Conservation (phyloP, 352 stramenopile species). For the Phytopythium cucurbitacearum region DNA sequence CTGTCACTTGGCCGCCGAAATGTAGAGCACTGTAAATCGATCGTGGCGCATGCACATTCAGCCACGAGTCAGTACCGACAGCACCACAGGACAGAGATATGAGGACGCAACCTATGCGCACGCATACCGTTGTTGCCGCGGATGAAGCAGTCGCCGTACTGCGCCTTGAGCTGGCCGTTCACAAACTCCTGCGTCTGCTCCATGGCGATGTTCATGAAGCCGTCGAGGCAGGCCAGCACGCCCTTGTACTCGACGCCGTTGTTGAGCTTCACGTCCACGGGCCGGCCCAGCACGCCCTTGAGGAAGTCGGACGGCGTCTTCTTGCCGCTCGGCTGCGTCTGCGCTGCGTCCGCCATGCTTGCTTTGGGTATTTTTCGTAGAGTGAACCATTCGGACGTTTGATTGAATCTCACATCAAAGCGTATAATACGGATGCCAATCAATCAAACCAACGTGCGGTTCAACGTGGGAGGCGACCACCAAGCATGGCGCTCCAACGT, state of each 20-base stretch:
- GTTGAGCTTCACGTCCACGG: slow-evolving; percentile 99
- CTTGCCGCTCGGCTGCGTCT: slow-evolving; percentile 41
- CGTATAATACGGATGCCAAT: not conserved
- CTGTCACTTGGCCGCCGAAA: slow-evolving; percentile 77
- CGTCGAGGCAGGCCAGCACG: slow-evolving; percentile 98
- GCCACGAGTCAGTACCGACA: not conserved
- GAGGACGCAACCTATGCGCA: slow-evolving; percentile 5
- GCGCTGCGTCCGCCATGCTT: slow-evolving; percentile 28
- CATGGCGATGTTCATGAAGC: slow-evolving; percentile 99
- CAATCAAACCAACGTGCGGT: not conserved
- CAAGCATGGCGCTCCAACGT: slow-evolving; percentile 33
- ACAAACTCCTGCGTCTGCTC: slow-evolving; percentile 99
- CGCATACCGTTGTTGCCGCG: slow-evolving; percentile 97
- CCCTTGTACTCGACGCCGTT: slow-evolving; percentile 98
- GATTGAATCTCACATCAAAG: not conserved
- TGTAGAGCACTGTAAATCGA: slow-evolving; percentile 43
- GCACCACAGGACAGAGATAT: not conserved
- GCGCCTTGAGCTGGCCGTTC: slow-evolving; percentile 98
- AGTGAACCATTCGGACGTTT: slow-evolving; percentile 2
- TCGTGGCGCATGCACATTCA: slow-evolving; percentile 5
- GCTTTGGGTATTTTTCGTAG: slow-evolving; percentile 4
- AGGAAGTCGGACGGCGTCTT: slow-evolving; percentile 91
- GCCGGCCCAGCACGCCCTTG: slow-evolving; percentile 91
- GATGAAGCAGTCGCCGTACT: slow-evolving; percentile 99
- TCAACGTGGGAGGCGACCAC: slow-evolving; percentile 11